These are phyloP conservation scores for Dryadomyces quercus-mongolicae DNA, from an alignment of 2,329 filamentous ascomycete species.

Conservation along the genomic window DNA sequence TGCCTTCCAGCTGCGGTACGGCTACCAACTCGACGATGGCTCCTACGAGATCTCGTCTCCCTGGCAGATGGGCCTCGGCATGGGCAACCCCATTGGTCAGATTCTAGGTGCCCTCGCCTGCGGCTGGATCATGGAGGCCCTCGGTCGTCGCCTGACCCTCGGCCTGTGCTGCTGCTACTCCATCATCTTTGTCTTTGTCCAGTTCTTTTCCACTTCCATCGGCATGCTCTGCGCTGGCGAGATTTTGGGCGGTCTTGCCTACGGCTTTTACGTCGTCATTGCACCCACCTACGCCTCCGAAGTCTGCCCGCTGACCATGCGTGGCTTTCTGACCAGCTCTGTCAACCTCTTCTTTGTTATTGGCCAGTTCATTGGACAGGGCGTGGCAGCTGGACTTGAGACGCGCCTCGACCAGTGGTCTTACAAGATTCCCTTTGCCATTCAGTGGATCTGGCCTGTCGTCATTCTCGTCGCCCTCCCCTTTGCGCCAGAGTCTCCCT, in stretches of 20 bases:
- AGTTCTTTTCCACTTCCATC: conserved; percentile 21
- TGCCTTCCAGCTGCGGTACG: not conserved
- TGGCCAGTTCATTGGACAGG: conserved; percentile 36
- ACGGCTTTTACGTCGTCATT: not conserved
- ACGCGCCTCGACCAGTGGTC: conserved; percentile 25
- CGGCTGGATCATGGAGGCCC: conserved; percentile 38
- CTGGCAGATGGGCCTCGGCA: conserved; percentile 46
- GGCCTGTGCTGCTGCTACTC: conserved; percentile 28
- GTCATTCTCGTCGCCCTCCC: conserved; percentile 25
- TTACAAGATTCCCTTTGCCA: conserved; percentile 32
- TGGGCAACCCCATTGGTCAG: conserved; percentile 26
- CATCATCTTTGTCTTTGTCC: conserved; percentile 38
- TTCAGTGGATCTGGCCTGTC: conserved; percentile 23
- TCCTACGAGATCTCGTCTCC: conserved; percentile 34
- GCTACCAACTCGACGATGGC: not conserved
- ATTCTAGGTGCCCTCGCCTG: conserved; percentile 41
- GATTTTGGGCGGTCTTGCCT: not conserved
- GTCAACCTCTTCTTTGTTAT: conserved; percentile 44
- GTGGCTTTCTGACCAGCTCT: conserved; percentile 40
- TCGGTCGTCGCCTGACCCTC: conserved; percentile 33
- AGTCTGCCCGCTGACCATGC: conserved; percentile 31
- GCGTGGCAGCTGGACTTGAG: conserved; percentile 24
- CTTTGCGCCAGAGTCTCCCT: conserved; percentile 36
- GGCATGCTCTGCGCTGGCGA: conserved; percentile 5
- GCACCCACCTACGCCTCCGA: conserved; percentile 25